Conservation (phyloP, 2,329 filamentous ascomycete genomes). For the Verticillium nubilum region DNA sequence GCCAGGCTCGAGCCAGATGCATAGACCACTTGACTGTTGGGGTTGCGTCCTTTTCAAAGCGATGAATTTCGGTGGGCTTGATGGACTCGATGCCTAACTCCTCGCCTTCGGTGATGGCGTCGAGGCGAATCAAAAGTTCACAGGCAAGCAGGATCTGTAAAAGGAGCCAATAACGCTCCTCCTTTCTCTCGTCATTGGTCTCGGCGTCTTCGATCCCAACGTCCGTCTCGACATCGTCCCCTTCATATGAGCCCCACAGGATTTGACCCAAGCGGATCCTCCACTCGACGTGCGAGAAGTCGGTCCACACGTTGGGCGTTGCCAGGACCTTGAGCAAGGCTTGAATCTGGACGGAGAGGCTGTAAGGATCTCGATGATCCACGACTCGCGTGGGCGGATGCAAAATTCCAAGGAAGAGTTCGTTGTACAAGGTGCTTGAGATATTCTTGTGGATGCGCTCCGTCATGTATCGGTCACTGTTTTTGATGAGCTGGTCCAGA, state of each 20-base stretch:
- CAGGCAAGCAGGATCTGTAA: conserved; percentile 61
- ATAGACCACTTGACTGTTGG: conserved; percentile 62
- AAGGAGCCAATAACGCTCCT: conserved; percentile 63
- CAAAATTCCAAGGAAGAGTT: conserved; percentile 55
- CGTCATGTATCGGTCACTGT: conserved; percentile 49
- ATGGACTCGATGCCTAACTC: conserved; percentile 47
- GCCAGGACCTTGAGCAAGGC: conserved; percentile 61
- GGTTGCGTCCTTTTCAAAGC: conserved; percentile 58
- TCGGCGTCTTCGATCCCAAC: conserved; percentile 44
- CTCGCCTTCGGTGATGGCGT: conserved; percentile 56
- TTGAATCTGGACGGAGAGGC: conserved; percentile 65
- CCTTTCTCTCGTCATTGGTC: conserved; percentile 44
- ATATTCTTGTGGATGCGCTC: conserved; percentile 45
- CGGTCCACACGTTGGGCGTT: conserved; percentile 64
- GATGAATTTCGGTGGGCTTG: conserved; percentile 50
- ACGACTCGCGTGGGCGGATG: conserved; percentile 50
- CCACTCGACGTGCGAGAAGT: conserved; percentile 72
- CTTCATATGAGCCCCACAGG: conserved; percentile 54
- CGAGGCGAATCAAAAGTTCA: conserved; percentile 59
- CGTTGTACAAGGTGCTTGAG: conserved; percentile 47
- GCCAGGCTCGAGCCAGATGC: conserved; percentile 58
- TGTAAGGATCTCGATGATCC: conserved; percentile 53
- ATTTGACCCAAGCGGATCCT: conserved; percentile 67
- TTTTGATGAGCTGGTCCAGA: conserved; percentile 53
- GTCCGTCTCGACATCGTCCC: conserved; percentile 48